Evolutionary conservation across 148 eudicot species (phyloP).

Genomic region (Camellia lanceoleosa): DNA sequence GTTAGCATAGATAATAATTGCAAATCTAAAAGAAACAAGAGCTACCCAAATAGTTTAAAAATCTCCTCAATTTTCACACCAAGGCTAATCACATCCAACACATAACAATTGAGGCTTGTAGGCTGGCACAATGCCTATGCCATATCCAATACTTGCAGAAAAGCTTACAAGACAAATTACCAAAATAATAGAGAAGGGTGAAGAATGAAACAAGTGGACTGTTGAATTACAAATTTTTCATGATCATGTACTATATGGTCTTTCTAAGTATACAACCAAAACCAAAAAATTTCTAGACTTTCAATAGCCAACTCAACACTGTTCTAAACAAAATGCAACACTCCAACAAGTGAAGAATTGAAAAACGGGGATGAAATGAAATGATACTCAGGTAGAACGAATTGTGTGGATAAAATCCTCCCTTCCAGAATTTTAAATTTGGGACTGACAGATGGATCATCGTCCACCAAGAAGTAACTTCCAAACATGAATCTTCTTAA

Average conservation of each 20-base stretch:
- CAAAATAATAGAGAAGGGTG: neutral
- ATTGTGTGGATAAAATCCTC: neutral
- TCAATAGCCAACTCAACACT: neutral
- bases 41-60: neutral
- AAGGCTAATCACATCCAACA: neutral
- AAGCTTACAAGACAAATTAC: neutral
- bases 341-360: neutral
- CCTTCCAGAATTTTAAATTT: neutral
- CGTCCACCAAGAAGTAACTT: neutral
- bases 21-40: neutral
- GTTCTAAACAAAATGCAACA: neutral
- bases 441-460: neutral
- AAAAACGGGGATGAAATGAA: neutral
- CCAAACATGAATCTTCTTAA: neutral
- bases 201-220: neutral
- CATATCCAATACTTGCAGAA: neutral
- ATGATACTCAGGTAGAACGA: neutral
- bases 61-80: neutral
- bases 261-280: neutral
- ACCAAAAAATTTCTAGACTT: no score
- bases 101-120: neutral
- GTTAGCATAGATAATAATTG: neutral
- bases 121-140: neutral
- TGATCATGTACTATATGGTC: neutral
- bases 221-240: neutral